A percentile compares a stretch with the other conserved stretches of the same genome.
Conservation (phyloP, 1,139 yeast species). For the Candida labiduridarum region DNA sequence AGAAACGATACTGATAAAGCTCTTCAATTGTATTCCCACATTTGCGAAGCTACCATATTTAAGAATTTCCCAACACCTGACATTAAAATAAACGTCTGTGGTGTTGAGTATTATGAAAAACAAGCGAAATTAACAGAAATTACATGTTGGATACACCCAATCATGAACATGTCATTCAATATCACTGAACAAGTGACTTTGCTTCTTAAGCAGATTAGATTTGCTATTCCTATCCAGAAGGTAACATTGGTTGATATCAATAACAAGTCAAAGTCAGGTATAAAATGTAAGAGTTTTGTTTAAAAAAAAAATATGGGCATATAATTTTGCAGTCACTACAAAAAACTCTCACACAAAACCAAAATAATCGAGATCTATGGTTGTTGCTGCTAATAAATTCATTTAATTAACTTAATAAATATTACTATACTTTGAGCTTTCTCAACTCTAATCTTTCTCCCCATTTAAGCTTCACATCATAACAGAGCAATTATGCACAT, state of each 20-base stretch:
- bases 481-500: too few relatives aligned
- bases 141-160: constrained; percentile 16
- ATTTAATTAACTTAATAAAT: too few relatives aligned
- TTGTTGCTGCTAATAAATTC: too few relatives aligned
- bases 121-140: constrained; percentile 8
- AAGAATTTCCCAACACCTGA: constrained; percentile 9
- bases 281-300: background rate
- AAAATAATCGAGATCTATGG: too few relatives aligned
- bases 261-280: constrained; percentile 9
- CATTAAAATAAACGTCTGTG: constrained; percentile 14
- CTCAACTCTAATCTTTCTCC: background rate
- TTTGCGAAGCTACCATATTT: constrained; percentile 10
- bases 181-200: constrained; percentile 12
- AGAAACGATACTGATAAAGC: background rate
- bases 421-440: too few relatives aligned
- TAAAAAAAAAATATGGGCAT: background rate
- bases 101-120: constrained; percentile 8
- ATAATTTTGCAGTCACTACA: background rate
- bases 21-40: constrained; percentile 6
- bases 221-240: constrained; percentile 4
- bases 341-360: background rate
- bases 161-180: constrained; percentile 15
- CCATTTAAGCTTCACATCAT: background rate
- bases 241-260: constrained; percentile 13
- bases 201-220: constrained; percentile 11